phyloP scores from a whole-genome alignment of 2,329 filamentous ascomycete genomes.

The Calonectria montana region DNA sequence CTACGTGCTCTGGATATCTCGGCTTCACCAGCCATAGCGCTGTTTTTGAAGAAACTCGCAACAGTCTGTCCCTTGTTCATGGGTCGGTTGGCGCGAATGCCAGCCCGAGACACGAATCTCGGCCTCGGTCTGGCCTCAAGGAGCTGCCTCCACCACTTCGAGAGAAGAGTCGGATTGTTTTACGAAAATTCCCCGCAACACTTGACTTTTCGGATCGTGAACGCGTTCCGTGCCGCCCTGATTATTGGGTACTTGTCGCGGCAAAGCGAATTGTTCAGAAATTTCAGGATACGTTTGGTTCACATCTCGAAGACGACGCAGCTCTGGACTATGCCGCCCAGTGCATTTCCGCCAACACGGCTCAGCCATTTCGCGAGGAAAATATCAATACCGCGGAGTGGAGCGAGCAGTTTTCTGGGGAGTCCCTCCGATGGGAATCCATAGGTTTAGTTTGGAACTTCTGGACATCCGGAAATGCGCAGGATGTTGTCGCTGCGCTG shows the following conservation, averaged over 20 bases:
- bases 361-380: slow-evolving; percentile 49
- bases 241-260: slow-evolving; percentile 48
- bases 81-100: slow-evolving; percentile 30
- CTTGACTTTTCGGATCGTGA: slow-evolving; percentile 37
- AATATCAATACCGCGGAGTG: slow-evolving; percentile 50
- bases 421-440: slow-evolving; percentile 56
- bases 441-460: slow-evolving; percentile 52
- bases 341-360: slow-evolving; percentile 52
- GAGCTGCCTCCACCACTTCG: slow-evolving; percentile 42
- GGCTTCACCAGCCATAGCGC: slow-evolving; percentile 57
- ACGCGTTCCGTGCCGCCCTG: slow-evolving; percentile 35
- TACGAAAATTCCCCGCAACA: slow-evolving; percentile 49
- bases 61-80: slow-evolving; percentile 50
- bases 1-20: slow-evolving; percentile 51
- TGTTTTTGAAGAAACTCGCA: slow-evolving; percentile 56
- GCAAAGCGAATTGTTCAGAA: slow-evolving; percentile 45
- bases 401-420: slow-evolving; percentile 52
- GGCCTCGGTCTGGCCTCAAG: slow-evolving; percentile 21
- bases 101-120: neutral
- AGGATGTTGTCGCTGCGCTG: slow-evolving; percentile 27
- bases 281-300: slow-evolving; percentile 47
- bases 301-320: slow-evolving; percentile 41
- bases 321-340: slow-evolving; percentile 51
- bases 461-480: slow-evolving; percentile 24
- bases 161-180: slow-evolving; percentile 52